Evolutionary conservation across 306 rosid genomes (phyloP), one percentile per base, ranked within the genome.

Genomic region (Prunus kanzakura): DNA sequence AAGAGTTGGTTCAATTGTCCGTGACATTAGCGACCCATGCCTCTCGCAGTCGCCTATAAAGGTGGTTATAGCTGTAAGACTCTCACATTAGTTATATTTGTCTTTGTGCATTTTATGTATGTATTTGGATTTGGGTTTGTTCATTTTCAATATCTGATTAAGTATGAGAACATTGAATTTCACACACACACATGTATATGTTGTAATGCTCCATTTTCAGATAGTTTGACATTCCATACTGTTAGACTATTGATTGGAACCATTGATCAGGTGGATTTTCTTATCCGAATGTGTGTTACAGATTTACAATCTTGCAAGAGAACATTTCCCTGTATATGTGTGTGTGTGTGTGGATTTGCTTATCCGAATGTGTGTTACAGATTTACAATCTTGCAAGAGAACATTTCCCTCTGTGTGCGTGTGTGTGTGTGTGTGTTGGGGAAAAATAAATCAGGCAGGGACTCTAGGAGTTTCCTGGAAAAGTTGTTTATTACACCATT

Each of bases 1-100:
- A 55, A 89, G 79, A 82, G 81, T 92, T 77, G 83, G 92, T 82
- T 90, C 91, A 58, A 84, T 90, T 27, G 86, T 88, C 35, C 93
- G 97, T 22, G 90, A 88, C 75, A 89, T 91, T 82, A 87, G 95
- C 71, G 92, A 93, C 76, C 97, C 97, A 0, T 93, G 96, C 88
- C 90, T 91, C 67, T 87, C 92, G 67, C 93, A 87, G 27, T 86
- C 88, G 62, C 91, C 89, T 77, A 81, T 84, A 82, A 89, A 87
- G 94, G 96, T 87, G 89, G 88, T 85, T 84, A 49, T 86, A 22
- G 76, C 86, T 80, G 92, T 90, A 85, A 88, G 88, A 82, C 68
- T 83, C 82, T 80, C 73, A 56, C 32, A 72, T 76, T 30, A 54
- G 27, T 63, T 32, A 3, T 47, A 19, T 20, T 20, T 56, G 25